These are phyloP conservation scores for Colletotrichum tamarilloi DNA, from an alignment of 2,329 filamentous ascomycete genomes.

Conservation along the genomic window DNA sequence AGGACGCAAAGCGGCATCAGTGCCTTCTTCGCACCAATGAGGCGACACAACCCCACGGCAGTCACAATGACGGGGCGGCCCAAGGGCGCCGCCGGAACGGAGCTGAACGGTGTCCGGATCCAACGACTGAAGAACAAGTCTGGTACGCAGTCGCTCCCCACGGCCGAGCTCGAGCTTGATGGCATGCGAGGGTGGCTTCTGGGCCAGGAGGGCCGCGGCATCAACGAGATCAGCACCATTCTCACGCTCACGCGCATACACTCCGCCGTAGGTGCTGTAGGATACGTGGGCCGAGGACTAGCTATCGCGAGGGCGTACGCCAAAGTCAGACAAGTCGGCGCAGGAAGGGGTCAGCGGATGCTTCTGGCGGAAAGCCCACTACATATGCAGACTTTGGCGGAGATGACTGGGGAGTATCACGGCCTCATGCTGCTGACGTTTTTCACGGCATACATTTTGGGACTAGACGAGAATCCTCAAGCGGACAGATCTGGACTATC, in stretches of 20 bases:
- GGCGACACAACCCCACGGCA: conserved; percentile 38
- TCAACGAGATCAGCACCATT: conserved; percentile 75
- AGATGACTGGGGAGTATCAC: conserved; percentile 65
- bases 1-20: conserved; percentile 66
- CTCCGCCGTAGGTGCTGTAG: conserved; percentile 63
- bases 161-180: conserved; percentile 75
- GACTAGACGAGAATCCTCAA: conserved; percentile 59
- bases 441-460: conserved; percentile 65
- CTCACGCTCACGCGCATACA: conserved; percentile 75
- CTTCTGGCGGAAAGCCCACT: conserved; percentile 63
- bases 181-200: conserved; percentile 74
- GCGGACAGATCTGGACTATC: background rate
- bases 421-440: conserved; percentile 66
- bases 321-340: conserved; percentile 64
- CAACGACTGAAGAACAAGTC: conserved; percentile 79
- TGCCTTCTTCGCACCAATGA: conserved; percentile 74
- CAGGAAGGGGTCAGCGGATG: conserved; percentile 42
- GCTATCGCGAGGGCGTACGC: conserved; percentile 69
- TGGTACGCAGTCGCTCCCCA: conserved; percentile 76
- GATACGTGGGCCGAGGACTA: conserved; percentile 66
- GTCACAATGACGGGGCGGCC: conserved; percentile 41
- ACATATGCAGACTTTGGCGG: conserved; percentile 69
- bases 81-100: conserved; percentile 42
- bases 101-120: conserved; percentile 75
- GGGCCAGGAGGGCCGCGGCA: conserved; percentile 73